Conservation (phyloP, 345 rosid genomes). For the Viola odorata region DNA sequence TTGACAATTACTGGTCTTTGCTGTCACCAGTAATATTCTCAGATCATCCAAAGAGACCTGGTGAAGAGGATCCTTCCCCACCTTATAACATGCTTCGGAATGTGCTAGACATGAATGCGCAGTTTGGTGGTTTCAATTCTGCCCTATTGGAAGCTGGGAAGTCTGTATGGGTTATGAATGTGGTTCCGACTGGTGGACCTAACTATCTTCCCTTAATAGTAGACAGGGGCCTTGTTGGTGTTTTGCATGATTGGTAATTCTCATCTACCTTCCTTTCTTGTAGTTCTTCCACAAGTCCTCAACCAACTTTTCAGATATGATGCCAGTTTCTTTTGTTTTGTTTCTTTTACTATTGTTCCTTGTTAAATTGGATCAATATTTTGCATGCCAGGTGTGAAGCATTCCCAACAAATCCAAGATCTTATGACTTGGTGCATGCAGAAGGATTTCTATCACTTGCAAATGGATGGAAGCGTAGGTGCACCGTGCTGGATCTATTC, state of each 20-base stretch:
- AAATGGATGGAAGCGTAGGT: conserved; percentile 36
- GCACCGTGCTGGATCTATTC: conserved; percentile 56
- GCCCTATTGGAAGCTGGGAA: conserved; percentile 76
- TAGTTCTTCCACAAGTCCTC: no score
- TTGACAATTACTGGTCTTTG: conserved; percentile 87
- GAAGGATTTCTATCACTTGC: conserved; percentile 71
- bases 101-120: conserved; percentile 96
- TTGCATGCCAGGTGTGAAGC: conserved; percentile 72
- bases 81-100: conserved; percentile 97
- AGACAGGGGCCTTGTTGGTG: conserved; percentile 93
- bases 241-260: conserved; percentile 83
- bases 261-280: neutral
- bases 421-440: conserved; percentile 90
- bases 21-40: conserved; percentile 95
- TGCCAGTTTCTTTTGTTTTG: neutral
- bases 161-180: conserved; percentile 98
- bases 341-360: neutral
- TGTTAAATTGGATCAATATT: neutral
- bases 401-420: conserved; percentile 92
- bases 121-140: conserved; percentile 79
- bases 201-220: conserved; percentile 82
- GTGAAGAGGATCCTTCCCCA: conserved; percentile 96
- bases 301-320: no score
- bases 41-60: conserved; percentile 99
- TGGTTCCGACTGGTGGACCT: conserved; percentile 75